Conservation (phyloP, 2,329 filamentous ascomycete genomes). For the Stachybotrys echinatus region DNA sequence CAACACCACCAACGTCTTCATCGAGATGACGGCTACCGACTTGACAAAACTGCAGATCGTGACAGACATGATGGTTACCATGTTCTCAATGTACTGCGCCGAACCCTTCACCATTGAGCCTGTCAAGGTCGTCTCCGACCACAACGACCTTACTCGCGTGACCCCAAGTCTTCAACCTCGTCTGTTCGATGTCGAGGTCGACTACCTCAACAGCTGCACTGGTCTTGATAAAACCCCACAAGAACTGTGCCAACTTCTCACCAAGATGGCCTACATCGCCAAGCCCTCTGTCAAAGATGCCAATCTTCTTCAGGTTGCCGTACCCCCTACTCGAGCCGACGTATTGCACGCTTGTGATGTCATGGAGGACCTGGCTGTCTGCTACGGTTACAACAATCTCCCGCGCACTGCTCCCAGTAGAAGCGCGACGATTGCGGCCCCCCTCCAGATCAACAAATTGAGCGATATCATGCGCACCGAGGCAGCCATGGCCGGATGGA, state of each 20-base stretch:
- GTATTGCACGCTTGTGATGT: constrained; percentile 95
- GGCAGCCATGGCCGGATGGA: constrained; percentile 91
- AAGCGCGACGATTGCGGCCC: constrained; percentile 78
- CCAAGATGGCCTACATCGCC: constrained; percentile 85
- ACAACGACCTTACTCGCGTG: constrained; percentile 78
- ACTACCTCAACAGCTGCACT: constrained; percentile 91
- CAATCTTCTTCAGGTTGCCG: constrained; percentile 71
- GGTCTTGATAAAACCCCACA: constrained; percentile 72
- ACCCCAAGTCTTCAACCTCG: constrained; percentile 78
- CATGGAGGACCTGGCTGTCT: constrained; percentile 97
- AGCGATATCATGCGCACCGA: constrained; percentile 85
- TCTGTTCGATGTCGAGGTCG: constrained; percentile 73
- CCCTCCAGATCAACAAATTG: constrained; percentile 90
- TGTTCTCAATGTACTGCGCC: constrained; percentile 90
- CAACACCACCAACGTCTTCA: constrained; percentile 88
- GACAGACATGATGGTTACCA: constrained; percentile 89
- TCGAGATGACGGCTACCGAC: constrained; percentile 95
- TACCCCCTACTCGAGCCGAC: constrained; percentile 88
- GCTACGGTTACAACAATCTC: constrained; percentile 95
- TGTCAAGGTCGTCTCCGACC: constrained; percentile 83
- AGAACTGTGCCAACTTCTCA: constrained; percentile 72
- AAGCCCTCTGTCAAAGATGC: constrained; percentile 64
- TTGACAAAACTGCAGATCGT: constrained; percentile 95
- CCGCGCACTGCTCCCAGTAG: constrained; percentile 83
- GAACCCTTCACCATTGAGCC: constrained; percentile 92